phyloP scores from a whole-genome alignment of 768 basidiomycete genomes.

The Amanita molliuscula region DNA sequence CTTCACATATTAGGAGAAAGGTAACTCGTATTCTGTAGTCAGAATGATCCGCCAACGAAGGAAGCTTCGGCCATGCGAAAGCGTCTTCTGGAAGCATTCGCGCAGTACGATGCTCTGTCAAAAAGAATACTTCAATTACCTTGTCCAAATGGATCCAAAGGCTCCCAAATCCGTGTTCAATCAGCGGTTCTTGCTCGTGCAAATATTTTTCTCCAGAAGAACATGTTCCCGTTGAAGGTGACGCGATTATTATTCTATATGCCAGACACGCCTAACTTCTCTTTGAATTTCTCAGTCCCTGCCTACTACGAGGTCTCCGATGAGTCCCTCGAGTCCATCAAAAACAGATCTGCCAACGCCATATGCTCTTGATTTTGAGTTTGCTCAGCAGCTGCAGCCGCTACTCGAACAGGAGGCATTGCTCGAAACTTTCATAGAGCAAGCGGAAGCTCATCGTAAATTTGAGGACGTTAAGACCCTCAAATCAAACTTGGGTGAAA shows the following conservation, averaged over 20 bases:
- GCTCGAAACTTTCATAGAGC: conserved; percentile 81
- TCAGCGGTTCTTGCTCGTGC: conserved; percentile 69
- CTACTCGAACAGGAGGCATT: conserved; percentile 91
- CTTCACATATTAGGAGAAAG: not conserved
- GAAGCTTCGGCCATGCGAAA: conserved; percentile 69
- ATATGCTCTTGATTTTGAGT: conserved; percentile 40
- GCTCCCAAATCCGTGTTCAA: conserved; percentile 80
- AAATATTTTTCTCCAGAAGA: conserved; percentile 73
- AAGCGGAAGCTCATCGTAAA: conserved; percentile 84
- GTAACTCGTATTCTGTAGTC: conserved; percentile 13
- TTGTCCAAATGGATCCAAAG: conserved; percentile 44
- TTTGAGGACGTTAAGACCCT: conserved; percentile 92
- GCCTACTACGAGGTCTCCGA: conserved; percentile 1
- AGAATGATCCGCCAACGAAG: conserved; percentile 44
- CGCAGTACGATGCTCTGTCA: conserved; percentile 80
- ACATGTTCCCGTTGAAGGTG: conserved; percentile 84
- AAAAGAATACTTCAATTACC: conserved; percentile 77
- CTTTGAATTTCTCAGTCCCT: not conserved
- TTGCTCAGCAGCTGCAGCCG: conserved; percentile 73
- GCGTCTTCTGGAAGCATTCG: conserved; percentile 73
- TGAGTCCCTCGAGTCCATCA: conserved; percentile 7
- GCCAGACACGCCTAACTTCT: not conserved
- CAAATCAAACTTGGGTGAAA: conserved; percentile 70
- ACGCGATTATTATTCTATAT: conserved; percentile 8
- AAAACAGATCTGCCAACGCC: conserved; percentile 6